Evolutionary conservation across 257 asterid species (phyloP).

Genomic region (Solanum virginianum): DNA sequence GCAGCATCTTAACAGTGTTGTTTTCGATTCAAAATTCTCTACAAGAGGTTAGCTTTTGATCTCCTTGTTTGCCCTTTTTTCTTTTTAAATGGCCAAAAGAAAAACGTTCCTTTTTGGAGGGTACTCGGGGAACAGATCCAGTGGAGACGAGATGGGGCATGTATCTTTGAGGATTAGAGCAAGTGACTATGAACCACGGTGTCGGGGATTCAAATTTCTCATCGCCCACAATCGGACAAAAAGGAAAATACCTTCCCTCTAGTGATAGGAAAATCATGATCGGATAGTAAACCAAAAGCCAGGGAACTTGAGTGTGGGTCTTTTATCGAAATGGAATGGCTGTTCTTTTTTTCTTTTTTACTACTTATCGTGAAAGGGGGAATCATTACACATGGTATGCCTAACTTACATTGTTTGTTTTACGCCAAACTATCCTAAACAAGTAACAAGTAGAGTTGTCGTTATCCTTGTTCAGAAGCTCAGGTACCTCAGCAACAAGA

Average conservation of each 20-base stretch:
- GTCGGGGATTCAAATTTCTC: neutral
- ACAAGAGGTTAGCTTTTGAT: constrained; percentile 26
- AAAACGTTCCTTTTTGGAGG: neutral
- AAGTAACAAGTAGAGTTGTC: neutral
- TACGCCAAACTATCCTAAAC: neutral
- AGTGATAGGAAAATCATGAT: neutral
- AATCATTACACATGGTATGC: neutral
- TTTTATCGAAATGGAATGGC: neutral
- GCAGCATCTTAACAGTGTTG: constrained; percentile 63
- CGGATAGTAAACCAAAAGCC: neutral
- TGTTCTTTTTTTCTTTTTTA: neutral
- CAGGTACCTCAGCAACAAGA: constrained; percentile 16
- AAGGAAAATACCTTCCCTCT: neutral
- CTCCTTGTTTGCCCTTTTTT: neutral
- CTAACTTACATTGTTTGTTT: neutral
- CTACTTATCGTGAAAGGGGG: too few species aligned
- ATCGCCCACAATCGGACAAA: neutral
- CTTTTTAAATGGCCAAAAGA: neutral
- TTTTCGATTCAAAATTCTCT: constrained; percentile 56
- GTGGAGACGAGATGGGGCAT: neutral
- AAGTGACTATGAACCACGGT: neutral
- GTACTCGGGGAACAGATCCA: neutral
- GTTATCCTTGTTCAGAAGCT: constrained; percentile 6
- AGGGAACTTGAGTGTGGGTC: neutral
- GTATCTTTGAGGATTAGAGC: neutral